Base-by-base conservation (phyloP, 2,329 filamentous ascomycete genomes). In the Fusarium sp. region DNA sequence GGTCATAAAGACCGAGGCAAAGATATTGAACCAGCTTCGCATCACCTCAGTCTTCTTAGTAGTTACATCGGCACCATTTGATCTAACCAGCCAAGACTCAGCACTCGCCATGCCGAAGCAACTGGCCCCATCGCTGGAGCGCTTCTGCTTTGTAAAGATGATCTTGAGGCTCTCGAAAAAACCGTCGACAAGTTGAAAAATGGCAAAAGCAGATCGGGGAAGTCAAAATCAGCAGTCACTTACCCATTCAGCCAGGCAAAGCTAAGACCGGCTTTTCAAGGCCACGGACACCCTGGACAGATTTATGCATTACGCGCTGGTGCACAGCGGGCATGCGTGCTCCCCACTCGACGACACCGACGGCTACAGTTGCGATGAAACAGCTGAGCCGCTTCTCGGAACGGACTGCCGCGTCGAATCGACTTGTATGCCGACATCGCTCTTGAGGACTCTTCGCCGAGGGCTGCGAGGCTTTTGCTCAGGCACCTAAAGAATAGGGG, bases 111-210 rank as follows among this genome's bases (percentile, higher is more conserved):
- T 20, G 17, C 36, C 0, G 8, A 51, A 2, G 63, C 65, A 0
- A 38, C 29, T 0, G 20, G 51, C 4, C 49, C 51, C 20, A 20
- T 66, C 7, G 44, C 27, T 0, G 3, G 11, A 2, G 36, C 22
- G 0, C 44, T 67, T 0, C 27, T n/a, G 0, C 33, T 33, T 2
- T 67, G 44, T 20, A 2, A 55, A 8, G 12, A 1, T 0, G 5
- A 67, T 1, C 65, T 67, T 1, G 2, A 33, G 0, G 1, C 16
- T 10, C 8, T 67, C 0, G 22, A 55, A 2, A 9, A 9, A 5
- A 1, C 53, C 0, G 4, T 67, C 6, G 0, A 51, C 1, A 1
- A 40, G 1, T 11, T 67, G 0, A 22, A 7, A 0, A 8, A 7
- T 5, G 14, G 12, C 0, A 29, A 44, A 3, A n/a, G 42, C 36